Conservation (phyloP, 352 stramenopile species). For the Globisporangium nodosum region DNA sequence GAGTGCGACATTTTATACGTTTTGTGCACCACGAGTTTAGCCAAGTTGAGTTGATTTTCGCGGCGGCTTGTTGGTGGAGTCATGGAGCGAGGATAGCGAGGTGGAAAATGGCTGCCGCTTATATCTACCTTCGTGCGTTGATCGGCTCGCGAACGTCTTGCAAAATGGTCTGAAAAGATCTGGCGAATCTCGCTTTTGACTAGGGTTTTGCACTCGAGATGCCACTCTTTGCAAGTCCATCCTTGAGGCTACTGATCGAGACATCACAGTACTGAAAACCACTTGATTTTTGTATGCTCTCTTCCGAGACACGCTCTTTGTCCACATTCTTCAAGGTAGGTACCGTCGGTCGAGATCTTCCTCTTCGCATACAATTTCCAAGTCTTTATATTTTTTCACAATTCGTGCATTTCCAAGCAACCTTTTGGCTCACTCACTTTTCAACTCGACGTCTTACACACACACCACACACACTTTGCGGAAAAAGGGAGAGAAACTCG, state of each 20-base stretch:
- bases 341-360: not conserved
- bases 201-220: not conserved
- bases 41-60: too few relatives aligned
- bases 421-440: not conserved
- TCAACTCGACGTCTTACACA: not conserved
- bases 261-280: too few relatives aligned
- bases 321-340: not conserved
- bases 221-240: not conserved
- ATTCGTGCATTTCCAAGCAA: not conserved
- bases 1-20: not conserved
- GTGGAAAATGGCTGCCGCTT: too few relatives aligned
- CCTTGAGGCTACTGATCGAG: not conserved
- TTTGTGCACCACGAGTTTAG: too few relatives aligned
- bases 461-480: not conserved
- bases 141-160: too few relatives aligned
- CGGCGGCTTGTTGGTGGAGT: too few relatives aligned
- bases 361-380: not conserved
- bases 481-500: not conserved
- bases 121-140: too few relatives aligned
- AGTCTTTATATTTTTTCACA: not conserved
- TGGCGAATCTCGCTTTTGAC: not conserved
- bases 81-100: too few relatives aligned
- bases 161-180: too few relatives aligned
- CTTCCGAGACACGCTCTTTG: not conserved
- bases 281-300: not conserved